Evolutionary conservation across 2,329 filamentous ascomycete genomes (phyloP).

Genomic region (Fusarium piperis): DNA sequence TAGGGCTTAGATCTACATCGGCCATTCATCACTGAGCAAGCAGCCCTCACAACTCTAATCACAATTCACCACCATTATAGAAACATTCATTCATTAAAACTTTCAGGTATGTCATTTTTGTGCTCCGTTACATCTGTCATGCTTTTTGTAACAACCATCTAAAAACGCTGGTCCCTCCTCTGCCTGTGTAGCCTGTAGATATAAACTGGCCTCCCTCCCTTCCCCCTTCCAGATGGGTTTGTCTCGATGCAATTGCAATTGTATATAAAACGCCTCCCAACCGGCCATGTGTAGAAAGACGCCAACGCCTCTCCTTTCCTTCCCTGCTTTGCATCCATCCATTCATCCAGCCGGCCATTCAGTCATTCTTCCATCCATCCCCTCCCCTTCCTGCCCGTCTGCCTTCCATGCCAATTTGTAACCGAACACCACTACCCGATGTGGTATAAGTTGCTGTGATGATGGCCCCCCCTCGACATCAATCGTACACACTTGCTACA

Average conservation of each 20-base stretch:
- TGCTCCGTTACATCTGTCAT: conserved; percentile 44
- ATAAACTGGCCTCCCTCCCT: conserved; percentile 33
- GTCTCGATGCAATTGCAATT: conserved; percentile 41
- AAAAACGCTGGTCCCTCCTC: conserved; percentile 39
- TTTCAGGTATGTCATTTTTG: conserved; percentile 43
- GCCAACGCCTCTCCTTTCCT: conserved; percentile 42
- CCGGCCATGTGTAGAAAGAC: conserved; percentile 43
- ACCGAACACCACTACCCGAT: conserved; percentile 23
- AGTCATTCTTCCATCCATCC: conserved; percentile 26
- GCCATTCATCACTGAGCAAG: neutral
- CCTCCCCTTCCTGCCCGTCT: conserved; percentile 13
- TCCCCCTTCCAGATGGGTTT: conserved; percentile 32
- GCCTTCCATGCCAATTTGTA: conserved; percentile 35
- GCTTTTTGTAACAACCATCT: conserved; percentile 43
- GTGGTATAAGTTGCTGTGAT: conserved; percentile 34
- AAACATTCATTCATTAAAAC: conserved; percentile 32
- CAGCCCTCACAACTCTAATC: neutral
- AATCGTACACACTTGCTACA: conserved; percentile 42
- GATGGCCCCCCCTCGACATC: conserved; percentile 23
- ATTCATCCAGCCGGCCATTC: conserved; percentile 22
- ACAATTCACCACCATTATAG: neutral
- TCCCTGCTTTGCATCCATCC: conserved; percentile 20
- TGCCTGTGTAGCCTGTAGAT: conserved; percentile 39
- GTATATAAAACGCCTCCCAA: conserved; percentile 44
- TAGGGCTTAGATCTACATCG: neutral